These are phyloP conservation scores for Lepidopterella palustris DNA, from an alignment of 495 filamentous ascomycete genomes.

Conservation along the genomic window DNA sequence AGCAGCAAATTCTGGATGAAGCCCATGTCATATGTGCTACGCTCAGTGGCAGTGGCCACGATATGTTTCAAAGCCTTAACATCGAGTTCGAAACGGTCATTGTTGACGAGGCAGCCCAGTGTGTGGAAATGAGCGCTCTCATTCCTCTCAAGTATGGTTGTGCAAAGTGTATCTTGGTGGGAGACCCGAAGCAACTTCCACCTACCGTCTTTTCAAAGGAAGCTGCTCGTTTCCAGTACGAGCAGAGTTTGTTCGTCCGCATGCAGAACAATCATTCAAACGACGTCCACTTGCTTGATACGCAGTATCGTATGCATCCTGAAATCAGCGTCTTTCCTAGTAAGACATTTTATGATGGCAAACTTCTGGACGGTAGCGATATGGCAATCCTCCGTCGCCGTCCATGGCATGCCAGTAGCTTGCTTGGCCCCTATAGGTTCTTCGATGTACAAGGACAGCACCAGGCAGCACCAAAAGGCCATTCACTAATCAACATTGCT, in stretches of 20 bases:
- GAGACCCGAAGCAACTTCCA: conserved; percentile 94
- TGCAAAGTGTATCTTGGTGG: conserved; percentile 92
- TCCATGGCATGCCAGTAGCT: conserved; percentile 74
- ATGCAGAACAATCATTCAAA: conserved; percentile 89
- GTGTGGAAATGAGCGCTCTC: conserved; percentile 90
- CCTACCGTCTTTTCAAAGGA: conserved; percentile 92
- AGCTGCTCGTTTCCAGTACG: conserved; percentile 88
- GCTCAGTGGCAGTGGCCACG: conserved; percentile 89
- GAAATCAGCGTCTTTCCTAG: conserved; percentile 89
- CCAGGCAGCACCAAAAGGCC: conserved; percentile 64
- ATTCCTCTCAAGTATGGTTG: conserved; percentile 98
- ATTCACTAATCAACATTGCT: conserved; percentile 83
- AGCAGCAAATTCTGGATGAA: conserved; percentile 83
- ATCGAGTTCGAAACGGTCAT: conserved; percentile 98
- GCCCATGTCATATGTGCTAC: conserved; percentile 94
- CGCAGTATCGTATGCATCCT: conserved; percentile 98
- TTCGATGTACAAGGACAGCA: conserved; percentile 92
- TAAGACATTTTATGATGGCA: conserved; percentile 81
- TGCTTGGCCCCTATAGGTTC: conserved; percentile 93
- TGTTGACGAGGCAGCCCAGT: conserved; percentile 97
- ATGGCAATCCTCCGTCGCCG: conserved; percentile 69
- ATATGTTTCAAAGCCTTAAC: conserved; percentile 91
- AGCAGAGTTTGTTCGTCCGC: conserved; percentile 94
- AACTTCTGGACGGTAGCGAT: conserved; percentile 71
- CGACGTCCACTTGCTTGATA: conserved; percentile 90